Evolutionary conservation across 108 stramenopile genomes (phyloP).

Genomic region (Schizochytrium sp.): DNA sequence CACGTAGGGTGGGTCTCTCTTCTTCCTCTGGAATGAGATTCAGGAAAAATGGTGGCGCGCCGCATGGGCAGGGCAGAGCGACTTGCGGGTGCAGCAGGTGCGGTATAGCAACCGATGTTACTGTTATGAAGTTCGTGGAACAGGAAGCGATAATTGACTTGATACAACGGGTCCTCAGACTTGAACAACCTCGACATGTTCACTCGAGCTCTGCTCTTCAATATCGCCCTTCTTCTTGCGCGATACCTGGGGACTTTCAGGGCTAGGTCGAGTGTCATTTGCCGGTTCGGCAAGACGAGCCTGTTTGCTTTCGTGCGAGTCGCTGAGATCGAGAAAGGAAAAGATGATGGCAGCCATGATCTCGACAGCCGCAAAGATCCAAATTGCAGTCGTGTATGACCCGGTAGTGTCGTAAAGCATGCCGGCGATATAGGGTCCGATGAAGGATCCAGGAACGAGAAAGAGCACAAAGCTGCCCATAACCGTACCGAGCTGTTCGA

Average conservation of each 20-base stretch:
- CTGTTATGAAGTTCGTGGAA: too few relatives aligned
- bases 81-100: too few relatives aligned
- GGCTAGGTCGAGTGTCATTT: not conserved
- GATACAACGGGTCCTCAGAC: not conserved
- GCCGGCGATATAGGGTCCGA: not conserved
- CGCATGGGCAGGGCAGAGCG: too few relatives aligned
- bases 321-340: not conserved
- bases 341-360: not conserved
- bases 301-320: not conserved
- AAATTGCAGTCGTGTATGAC: not conserved
- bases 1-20: too few relatives aligned
- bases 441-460: conserved; percentile 8
- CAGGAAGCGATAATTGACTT: too few relatives aligned
- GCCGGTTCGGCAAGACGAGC: not conserved
- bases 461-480: not conserved
- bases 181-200: not conserved
- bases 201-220: too few relatives aligned
- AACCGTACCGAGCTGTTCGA: not conserved
- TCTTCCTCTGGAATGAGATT: too few relatives aligned
- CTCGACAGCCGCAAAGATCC: not conserved
- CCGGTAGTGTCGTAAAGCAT: not conserved
- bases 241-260: not conserved
- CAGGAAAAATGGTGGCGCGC: too few relatives aligned
- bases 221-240: not conserved
- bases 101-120: too few relatives aligned